Conservation (phyloP, 805 yeast genomes). For the Metschnikowia picachoensis region DNA sequence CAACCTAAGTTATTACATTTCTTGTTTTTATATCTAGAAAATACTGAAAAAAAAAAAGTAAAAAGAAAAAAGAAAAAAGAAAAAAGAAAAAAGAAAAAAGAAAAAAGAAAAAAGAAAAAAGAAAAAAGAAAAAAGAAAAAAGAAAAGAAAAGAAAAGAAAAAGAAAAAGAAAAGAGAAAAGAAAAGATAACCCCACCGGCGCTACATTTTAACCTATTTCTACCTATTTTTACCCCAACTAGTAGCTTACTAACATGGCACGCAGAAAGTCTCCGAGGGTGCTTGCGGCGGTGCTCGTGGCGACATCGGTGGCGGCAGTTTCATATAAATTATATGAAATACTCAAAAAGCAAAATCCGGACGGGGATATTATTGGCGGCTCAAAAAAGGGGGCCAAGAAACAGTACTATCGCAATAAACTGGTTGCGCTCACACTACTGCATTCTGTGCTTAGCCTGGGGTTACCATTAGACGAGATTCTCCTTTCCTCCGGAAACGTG, state of each 20-base stretch:
- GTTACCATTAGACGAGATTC: slow-evolving; percentile 37
- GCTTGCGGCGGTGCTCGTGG: slow-evolving; percentile 33
- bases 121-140: no score
- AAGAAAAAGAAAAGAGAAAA: no score
- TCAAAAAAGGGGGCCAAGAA: not conserved
- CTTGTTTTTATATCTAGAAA: no score
- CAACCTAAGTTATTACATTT: no score
- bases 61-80: no score
- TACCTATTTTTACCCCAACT: no score
- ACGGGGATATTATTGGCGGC: not conserved
- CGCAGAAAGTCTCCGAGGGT: slow-evolving; percentile 25
- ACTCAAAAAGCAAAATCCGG: slow-evolving; percentile 4
- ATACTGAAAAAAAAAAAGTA: no score
- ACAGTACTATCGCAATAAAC: slow-evolving; percentile 25
- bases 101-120: no score
- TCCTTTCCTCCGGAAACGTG: slow-evolving; percentile 35
- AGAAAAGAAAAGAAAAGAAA: no score
- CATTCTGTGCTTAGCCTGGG: slow-evolving; percentile 36
- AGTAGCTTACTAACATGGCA: slow-evolving; percentile 9
- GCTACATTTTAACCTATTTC: no score
- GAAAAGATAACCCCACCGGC: no score
- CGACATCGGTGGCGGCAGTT: slow-evolving; percentile 32
- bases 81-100: no score
- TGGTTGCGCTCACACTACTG: slow-evolving; percentile 40
- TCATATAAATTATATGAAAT: slow-evolving; percentile 31